Percentiles rank a stretch among this genome's conserved stretches.
These are phyloP conservation scores for Elaphomyces granulatus DNA, from an alignment of 495 filamentous ascomycete species.

Conservation along the genomic window DNA sequence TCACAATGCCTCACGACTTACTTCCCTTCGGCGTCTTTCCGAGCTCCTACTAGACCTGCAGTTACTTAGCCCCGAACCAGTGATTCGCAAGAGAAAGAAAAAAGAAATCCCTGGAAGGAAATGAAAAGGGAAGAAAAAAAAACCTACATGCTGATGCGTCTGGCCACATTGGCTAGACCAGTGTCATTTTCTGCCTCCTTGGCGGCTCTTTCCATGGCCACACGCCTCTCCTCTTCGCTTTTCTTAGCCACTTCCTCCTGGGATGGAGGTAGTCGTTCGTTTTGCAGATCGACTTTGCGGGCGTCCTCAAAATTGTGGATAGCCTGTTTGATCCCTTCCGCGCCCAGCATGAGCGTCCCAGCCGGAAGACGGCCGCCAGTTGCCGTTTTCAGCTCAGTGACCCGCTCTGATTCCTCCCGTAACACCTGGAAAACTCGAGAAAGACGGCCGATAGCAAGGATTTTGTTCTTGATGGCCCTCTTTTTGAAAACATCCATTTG, in stretches of 20 bases:
- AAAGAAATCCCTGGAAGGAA: constrained; percentile 1
- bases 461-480: constrained; percentile 98
- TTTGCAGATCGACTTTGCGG: constrained; percentile 94
- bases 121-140: neutral
- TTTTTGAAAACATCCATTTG: constrained; percentile 74
- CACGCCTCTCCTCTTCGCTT: constrained; percentile 59
- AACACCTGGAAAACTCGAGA: constrained; percentile 98
- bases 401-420: constrained; percentile 90
- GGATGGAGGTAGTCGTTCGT: constrained; percentile 81
- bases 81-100: too few relatives aligned
- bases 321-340: constrained; percentile 98
- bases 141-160: constrained; percentile 92
- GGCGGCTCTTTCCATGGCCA: constrained; percentile 70
- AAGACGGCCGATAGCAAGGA: constrained; percentile 88
- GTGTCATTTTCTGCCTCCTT: constrained; percentile 85
- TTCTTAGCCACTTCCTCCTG: constrained; percentile 80
- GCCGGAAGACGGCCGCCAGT: constrained; percentile 85
- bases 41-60: constrained; percentile 28
- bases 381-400: constrained; percentile 95
- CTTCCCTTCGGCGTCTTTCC: constrained; percentile 17
- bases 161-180: constrained; percentile 66
- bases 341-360: constrained; percentile 93
- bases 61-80: too few relatives aligned
- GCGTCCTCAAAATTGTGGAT: constrained; percentile 96
- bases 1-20: constrained; percentile 1